Base-by-base conservation (phyloP, 2,329 filamentous ascomycete genomes). In the Clonostachys solani region DNA sequence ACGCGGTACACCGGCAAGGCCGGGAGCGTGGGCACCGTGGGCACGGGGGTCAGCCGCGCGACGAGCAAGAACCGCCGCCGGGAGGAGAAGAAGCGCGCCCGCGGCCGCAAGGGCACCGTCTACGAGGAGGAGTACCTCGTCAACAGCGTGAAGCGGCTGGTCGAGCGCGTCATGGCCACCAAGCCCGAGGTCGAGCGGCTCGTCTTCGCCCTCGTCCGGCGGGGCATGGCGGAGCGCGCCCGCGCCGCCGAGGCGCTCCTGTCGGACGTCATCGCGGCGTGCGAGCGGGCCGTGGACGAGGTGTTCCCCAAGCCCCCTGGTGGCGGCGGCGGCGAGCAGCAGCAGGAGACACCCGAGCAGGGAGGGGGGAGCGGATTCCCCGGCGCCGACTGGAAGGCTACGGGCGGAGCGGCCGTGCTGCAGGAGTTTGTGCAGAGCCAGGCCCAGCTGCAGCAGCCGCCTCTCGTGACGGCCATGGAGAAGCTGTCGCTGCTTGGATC, bases 101-200 rank as follows among this genome's bases (percentile, higher is more conserved):
- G 90, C 8, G 94, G 94, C 19, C 92, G 96, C 65, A 97, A 97
- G 73, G 94, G 94, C 12, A 96, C 89, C 15, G 89, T 99, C 6
- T 99, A 99, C 65, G 94, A 99, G 66, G 92, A 97, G 62, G 94
- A 97, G 66, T 99, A 99, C 65, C 80, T 99, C 6, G 85, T 96
- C 49, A 94, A 92, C 64, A 92, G 86, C 55, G 84, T 97, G 35
- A 81, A 86, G 12, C 77, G 94, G 19, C 75, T 99, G 34, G 81
- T 96, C 13, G 90, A 95, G 63, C 78, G 92, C 35, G 82, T 96
- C 18, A 90, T 92, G 63, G 75, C 74, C 18, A 78, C 86, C 4
- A 78, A 83, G 44, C 76, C 80, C 1, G 94, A 99, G 63, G 81
- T 89, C 1, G 78, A 83, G 59, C 71, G 84, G 15, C 74, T 97